phyloP scores from a whole-genome alignment of 1,139 yeast species.

The Geotrichum phurueaensis region DNA sequence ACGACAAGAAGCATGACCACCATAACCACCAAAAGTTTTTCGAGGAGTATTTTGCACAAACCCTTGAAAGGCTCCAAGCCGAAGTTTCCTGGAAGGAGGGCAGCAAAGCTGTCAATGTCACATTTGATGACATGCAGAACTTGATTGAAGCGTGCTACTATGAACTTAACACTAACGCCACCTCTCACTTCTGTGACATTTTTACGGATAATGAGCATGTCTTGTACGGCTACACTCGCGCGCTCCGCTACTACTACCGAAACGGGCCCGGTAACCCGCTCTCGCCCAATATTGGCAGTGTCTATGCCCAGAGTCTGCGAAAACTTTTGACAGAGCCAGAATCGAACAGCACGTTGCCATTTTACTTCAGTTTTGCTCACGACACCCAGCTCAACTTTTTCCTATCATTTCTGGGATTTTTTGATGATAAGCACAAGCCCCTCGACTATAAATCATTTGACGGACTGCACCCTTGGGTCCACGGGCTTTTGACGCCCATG shows the following conservation, averaged over 20 bases:
- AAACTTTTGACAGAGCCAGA: slow-evolving; percentile 39
- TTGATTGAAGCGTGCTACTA: slow-evolving; percentile 48
- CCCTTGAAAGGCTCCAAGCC: slow-evolving; percentile 9
- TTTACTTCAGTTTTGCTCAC: slow-evolving; percentile 45
- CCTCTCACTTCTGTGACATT: slow-evolving; percentile 46
- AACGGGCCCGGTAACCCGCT: slow-evolving; percentile 48
- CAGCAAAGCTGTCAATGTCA: slow-evolving; percentile 11
- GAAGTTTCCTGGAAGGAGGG: slow-evolving; percentile 23
- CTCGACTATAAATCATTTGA: slow-evolving; percentile 25
- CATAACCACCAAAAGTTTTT: slow-evolving; percentile 11
- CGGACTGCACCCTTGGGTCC: slow-evolving; percentile 39
- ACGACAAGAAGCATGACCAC: slow-evolving; percentile 4
- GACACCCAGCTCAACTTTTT: slow-evolving; percentile 47
- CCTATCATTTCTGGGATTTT: slow-evolving; percentile 44
- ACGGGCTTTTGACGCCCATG: slow-evolving; percentile 50
- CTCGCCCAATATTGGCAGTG: slow-evolving; percentile 44
- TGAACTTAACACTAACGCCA: slow-evolving; percentile 48
- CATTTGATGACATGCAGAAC: slow-evolving; percentile 38
- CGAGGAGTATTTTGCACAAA: slow-evolving; percentile 4
- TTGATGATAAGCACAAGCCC: slow-evolving; percentile 35
- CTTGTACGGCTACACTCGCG: slow-evolving; percentile 42
- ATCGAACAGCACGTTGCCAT: slow-evolving; percentile 21
- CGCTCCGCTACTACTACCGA: slow-evolving; percentile 43
- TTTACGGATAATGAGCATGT: slow-evolving; percentile 48
- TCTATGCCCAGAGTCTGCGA: slow-evolving; percentile 46